Evolutionary conservation across 2,329 filamentous ascomycete genomes (phyloP), one percentile per base, ranked within the genome.

Genomic region (Davidsoniella australis): DNA sequence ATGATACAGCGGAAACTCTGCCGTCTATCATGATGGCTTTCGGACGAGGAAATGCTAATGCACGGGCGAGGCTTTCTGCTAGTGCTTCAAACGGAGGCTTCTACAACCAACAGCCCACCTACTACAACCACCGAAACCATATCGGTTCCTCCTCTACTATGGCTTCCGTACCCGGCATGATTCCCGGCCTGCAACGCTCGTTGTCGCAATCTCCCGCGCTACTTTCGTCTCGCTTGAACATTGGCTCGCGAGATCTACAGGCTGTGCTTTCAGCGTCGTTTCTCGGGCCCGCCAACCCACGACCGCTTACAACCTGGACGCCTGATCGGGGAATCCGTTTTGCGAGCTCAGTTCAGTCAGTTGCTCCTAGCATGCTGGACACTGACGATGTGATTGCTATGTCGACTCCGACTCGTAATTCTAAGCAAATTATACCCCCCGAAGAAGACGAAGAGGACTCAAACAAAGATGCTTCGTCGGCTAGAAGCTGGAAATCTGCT

Each of bases 321-420:
- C 24, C 23, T 2, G 33, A 54, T 5, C 40, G 36, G 12, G 50
- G 50, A 12, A 52, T 52, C 14, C 41, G 50, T 8, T 48, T 52
- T 41, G 39, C 41, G 8, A 24, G 20, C 41, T 37, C 40, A 23
- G 29, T 26, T 5, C 36, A 38, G 18, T 29, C 45, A 5, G 39
- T 29, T 8, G 38, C 48, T 47, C 29, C 43, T 36, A 23, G 36
- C 4, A 33, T 33, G 29, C 8, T 9, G 3, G 29, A 12, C 3
- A 33, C 29, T 33, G 29, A 33, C 29, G 29, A 33, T 33, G 8
- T 33, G 12, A 33, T 33, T 12, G 29, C 29, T 33, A 33, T 33
- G 29, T 33, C 29, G 29, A 33, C 29, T 33, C 12, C 8, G 2
- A 33, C 12, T 5, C 29, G 29, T 12, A 33, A 33, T 12, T 33